Conservation (phyloP, 495 filamentous ascomycete genomes). For the Rhypophila decipiens region DNA sequence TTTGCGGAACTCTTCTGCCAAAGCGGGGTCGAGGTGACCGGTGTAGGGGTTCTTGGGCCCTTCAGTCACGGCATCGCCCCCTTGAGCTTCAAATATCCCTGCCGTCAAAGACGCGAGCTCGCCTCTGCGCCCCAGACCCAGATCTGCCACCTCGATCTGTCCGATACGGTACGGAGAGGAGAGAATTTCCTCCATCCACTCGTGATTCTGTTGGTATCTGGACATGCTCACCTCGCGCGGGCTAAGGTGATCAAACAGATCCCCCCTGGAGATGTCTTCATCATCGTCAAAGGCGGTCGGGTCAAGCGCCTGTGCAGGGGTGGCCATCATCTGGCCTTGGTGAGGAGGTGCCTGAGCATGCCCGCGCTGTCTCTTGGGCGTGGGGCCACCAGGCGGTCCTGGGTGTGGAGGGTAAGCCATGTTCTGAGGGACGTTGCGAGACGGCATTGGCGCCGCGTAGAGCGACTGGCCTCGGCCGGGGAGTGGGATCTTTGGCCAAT, state of each 20-base stretch:
- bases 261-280: slow-evolving; percentile 77
- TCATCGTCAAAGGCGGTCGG: slow-evolving; percentile 72
- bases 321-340: slow-evolving; percentile 21
- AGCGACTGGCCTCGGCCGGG: slow-evolving; percentile 46
- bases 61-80: slow-evolving; percentile 52
- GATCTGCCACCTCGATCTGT: slow-evolving; percentile 80
- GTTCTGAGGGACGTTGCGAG: slow-evolving; percentile 37
- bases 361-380: slow-evolving; percentile 36
- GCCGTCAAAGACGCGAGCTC: slow-evolving; percentile 75
- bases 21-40: slow-evolving; percentile 56
- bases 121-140: slow-evolving; percentile 81
- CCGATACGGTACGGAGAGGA: slow-evolving; percentile 75
- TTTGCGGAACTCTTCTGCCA: slow-evolving; percentile 71
- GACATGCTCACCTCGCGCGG: slow-evolving; percentile 80
- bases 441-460: slow-evolving; percentile 26
- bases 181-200: slow-evolving; percentile 98
- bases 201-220: slow-evolving; percentile 89
- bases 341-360: slow-evolving; percentile 21
- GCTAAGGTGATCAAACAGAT: slow-evolving; percentile 79
- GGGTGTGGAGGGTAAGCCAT: slow-evolving; percentile 49
- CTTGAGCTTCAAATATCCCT: slow-evolving; percentile 58
- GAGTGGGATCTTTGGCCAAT: slow-evolving; percentile 80
- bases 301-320: slow-evolving; percentile 12
- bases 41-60: slow-evolving; percentile 44
- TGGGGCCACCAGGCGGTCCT: slow-evolving; percentile 30